Base-by-base conservation (phyloP, 2,329 filamentous ascomycete species). In the Paraconiothyrium sp. region DNA sequence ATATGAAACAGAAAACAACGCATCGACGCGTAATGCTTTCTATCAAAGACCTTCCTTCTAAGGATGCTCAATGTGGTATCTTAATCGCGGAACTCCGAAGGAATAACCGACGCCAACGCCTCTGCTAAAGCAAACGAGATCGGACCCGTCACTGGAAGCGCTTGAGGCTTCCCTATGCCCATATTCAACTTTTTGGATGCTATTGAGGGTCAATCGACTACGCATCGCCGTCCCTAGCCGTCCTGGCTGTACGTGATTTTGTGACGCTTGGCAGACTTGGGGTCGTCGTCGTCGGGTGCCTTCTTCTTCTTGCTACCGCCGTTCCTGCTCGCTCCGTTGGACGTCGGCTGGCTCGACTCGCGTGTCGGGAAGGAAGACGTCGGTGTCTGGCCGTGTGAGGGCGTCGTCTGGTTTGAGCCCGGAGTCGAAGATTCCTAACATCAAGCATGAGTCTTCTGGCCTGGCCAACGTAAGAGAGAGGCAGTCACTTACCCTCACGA, bases 311-410 rank as follows among this genome's bases (percentile, higher is more conserved):
- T 84, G 72, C 81, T 83, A 58, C 80, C 81, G 47, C 62, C 65
- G 27, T 73, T 66, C 52, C 79, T 81, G 41, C 70, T 74, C 6
- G 74, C 70, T 8, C 74, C 76, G 52, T 76, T 78, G 7, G 79
- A 73, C 2, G 78, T 81, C 10, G 80, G 78, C 61, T 81, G 78
- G 64, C 81, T 82, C 41, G 77, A 79, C 43, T 82, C 82, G 57
- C 81, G 79, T 1, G 78, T 76, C n/a, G 81, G 79, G 59, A 83
- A 81, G 2, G 80, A 82, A 1, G 79, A 82, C 0, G 79, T 80
- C 0, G 82, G 83, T 11, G 83, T 84, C 9, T 80, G 77, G n/a
- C 80, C 82, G 63, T 83, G 81, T 37, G 81, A 83, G 4, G 81
- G 77, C 3, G 81, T 81, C 32, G 76, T 77, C 58, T 73, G 70